phyloP scores from a whole-genome alignment of 2,329 filamentous ascomycete species.

The Colletotrichum navitas region DNA sequence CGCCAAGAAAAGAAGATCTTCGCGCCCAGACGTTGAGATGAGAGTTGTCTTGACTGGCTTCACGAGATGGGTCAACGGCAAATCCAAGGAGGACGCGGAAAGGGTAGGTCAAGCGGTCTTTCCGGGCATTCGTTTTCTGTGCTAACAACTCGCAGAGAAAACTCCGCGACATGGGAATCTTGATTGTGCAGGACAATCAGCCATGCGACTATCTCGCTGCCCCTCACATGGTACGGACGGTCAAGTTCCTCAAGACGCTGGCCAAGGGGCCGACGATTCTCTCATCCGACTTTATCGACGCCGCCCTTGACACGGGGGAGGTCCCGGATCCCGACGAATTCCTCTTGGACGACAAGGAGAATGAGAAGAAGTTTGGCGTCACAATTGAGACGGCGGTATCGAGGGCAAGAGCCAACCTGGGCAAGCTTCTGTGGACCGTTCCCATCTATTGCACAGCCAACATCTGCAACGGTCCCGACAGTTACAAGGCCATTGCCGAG shows the following conservation, averaged over 20 bases:
- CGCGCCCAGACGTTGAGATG: slow-evolving; percentile 75
- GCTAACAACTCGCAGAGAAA: slow-evolving; percentile 70
- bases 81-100: slow-evolving; percentile 82
- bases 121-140: slow-evolving; percentile 27
- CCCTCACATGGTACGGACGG: slow-evolving; percentile 86
- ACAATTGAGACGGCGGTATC: slow-evolving; percentile 75
- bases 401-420: slow-evolving; percentile 81
- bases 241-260: slow-evolving; percentile 92
- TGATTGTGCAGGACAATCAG: slow-evolving; percentile 80
- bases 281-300: slow-evolving; percentile 82
- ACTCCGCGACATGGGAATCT: slow-evolving; percentile 85
- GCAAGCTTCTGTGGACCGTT: slow-evolving; percentile 79
- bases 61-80: slow-evolving; percentile 81
- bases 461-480: slow-evolving; percentile 84
- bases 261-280: slow-evolving; percentile 85
- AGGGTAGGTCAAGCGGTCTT: slow-evolving; percentile 68
- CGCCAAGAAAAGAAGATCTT: slow-evolving; percentile 72
- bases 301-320: slow-evolving; percentile 77
- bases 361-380: slow-evolving; percentile 79
- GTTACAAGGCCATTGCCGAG: slow-evolving; percentile 86
- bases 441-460: slow-evolving; percentile 87
- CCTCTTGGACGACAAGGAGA: slow-evolving; percentile 76
- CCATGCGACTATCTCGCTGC: slow-evolving; percentile 89
- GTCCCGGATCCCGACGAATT: slow-evolving; percentile 75
- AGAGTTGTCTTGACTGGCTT: slow-evolving; percentile 88